phyloP scores from a whole-genome alignment of 768 basidiomycete species.

The Phanerochaete sordida region DNA sequence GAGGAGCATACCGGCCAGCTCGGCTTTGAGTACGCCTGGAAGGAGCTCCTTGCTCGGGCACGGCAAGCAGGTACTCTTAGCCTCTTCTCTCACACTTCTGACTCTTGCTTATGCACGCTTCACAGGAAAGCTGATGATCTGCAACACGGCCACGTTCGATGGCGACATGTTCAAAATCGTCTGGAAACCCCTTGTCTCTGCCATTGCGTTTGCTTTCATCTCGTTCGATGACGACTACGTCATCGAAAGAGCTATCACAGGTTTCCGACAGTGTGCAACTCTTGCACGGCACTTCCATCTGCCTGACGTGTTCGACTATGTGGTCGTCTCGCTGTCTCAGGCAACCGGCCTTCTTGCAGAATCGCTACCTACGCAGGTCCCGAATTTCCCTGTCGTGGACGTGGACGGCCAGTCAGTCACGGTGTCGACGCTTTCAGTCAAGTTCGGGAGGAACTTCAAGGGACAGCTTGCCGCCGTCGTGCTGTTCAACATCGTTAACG shows the following conservation, averaged over 20 bases:
- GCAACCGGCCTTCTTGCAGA: slow-evolving; percentile 87
- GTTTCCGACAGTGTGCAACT: slow-evolving; percentile 96
- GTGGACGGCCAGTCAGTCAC: slow-evolving; percentile 88
- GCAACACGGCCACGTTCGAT: slow-evolving; percentile 81
- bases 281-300: slow-evolving; percentile 85
- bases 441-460: slow-evolving; percentile 93
- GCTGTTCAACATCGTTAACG: slow-evolving; percentile 95
- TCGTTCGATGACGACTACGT: slow-evolving; percentile 96
- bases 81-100: neutral
- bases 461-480: slow-evolving; percentile 96
- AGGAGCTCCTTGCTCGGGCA: slow-evolving; percentile 83
- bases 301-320: slow-evolving; percentile 95
- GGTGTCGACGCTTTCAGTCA: slow-evolving; percentile 87
- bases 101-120: neutral
- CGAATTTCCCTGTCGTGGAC: slow-evolving; percentile 85
- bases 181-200: slow-evolving; percentile 92
- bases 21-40: slow-evolving; percentile 99
- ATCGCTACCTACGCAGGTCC: slow-evolving; percentile 61
- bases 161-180: slow-evolving; percentile 90
- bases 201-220: slow-evolving; percentile 93
- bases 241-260: slow-evolving; percentile 90
- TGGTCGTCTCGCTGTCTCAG: slow-evolving; percentile 88
- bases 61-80: slow-evolving; percentile 62
- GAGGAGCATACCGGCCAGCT: slow-evolving; percentile 96
- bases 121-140: slow-evolving; percentile 67